Conservation (phyloP, 805 yeast species). For the Metschnikowia proteae region DNA sequence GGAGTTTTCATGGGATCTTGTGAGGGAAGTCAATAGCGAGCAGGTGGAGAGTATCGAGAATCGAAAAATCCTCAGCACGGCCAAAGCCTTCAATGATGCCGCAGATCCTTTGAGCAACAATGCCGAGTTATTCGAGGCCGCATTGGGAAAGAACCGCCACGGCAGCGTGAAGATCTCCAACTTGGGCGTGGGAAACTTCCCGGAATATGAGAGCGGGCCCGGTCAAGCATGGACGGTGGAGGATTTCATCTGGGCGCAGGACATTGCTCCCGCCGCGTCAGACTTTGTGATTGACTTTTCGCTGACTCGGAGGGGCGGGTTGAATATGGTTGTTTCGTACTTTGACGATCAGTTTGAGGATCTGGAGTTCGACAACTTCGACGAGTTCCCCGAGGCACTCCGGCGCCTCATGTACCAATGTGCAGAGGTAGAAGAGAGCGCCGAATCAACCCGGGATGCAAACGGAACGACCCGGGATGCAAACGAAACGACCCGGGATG, state of each 20-base stretch:
- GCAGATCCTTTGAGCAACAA: slow-evolving; percentile 17
- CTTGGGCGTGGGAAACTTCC: slow-evolving; percentile 30
- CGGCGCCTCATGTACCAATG: slow-evolving; percentile 7
- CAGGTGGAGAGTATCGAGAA: slow-evolving; percentile 21
- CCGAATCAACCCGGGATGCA: no score
- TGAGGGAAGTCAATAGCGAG: slow-evolving; percentile 18
- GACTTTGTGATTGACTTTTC: slow-evolving; percentile 35
- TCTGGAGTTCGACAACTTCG: slow-evolving; percentile 22
- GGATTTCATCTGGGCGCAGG: slow-evolving; percentile 36
- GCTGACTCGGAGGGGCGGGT: slow-evolving; percentile 30
- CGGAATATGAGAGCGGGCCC: slow-evolving; percentile 11
- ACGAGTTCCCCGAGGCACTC: slow-evolving; percentile 20
- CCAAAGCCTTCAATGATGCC: slow-evolving; percentile 19
- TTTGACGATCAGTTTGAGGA: slow-evolving; percentile 27
- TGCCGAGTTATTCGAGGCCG: slow-evolving; percentile 20
- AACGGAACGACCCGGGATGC: no score
- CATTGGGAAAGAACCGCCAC: slow-evolving; percentile 23
- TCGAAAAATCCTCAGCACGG: slow-evolving; percentile 22
- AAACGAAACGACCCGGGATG: no score
- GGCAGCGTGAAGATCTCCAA: slow-evolving; percentile 37
- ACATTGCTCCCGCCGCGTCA: slow-evolving; percentile 29
- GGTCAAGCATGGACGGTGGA: slow-evolving; percentile 24
- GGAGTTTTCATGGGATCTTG: slow-evolving; percentile 34
- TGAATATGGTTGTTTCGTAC: slow-evolving; percentile 33
- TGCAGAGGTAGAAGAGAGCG: slow-evolving; percentile 3